Base-by-base conservation (phyloP, 257 asterid species). In the Solanum chiquidenum region DNA sequence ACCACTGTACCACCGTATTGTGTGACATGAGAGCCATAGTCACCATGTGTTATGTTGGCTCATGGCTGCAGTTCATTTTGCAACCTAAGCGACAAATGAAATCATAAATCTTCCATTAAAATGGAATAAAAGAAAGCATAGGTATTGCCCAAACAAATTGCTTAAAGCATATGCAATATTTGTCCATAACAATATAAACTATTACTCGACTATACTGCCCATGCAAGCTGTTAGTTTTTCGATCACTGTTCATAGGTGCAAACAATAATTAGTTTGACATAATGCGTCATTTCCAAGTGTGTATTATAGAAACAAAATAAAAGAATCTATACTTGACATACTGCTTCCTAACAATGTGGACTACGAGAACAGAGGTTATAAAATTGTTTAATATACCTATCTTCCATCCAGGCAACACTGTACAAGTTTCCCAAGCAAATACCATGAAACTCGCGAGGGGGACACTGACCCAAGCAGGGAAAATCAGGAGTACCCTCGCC, bases 401-500 rank as follows among this genome's bases (percentile, higher is more conserved):
- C 99, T 85, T 97, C 98, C 98, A 97, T 95, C 99, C 98, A 97
- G 86, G 99, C 94, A 93, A 97, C 88, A 87, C 99, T 97, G 40
- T 94, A 97, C 86, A 96, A 91, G 92, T 97, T 99, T 35, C 99
- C 99, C 92, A 80, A 80, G 68, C 68, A 80, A 38, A 80, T 18
- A 46, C 85, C 69, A 0, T 46, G 4, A 46, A 80, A 80, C 29
- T 80, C 85, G 2, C 1, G 20, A 80, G 85, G 85, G 11, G 85
- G 68, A 46, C 85, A 80, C 68, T 29, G 69, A 8, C 21, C 85
- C 42, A 96, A 91, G 93, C 99, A 97, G 82, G 99, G 94, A 35
- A 91, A 94, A 4, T 94, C 88, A 62, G 96, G 95, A 91, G 91
- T 86, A 55, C 94, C 97, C 77, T 96, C 97, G 1, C 99, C 99